Evolutionary conservation across 805 yeast genomes (phyloP).

Genomic region (Saturnispora diversa): DNA sequence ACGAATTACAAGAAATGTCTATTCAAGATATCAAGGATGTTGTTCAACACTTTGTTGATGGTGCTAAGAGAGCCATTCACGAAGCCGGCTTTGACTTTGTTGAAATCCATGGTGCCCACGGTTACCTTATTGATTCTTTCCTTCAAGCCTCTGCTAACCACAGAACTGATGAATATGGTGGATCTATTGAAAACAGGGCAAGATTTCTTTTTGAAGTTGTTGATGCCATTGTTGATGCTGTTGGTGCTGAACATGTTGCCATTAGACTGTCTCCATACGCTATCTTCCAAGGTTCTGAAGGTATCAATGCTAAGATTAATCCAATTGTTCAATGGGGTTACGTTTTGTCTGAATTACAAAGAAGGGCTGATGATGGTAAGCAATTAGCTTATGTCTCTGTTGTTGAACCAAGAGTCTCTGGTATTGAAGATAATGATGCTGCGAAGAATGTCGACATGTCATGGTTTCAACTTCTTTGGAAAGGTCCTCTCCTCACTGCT

Average conservation of each 20-base stretch:
- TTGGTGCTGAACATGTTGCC: conserved; percentile 45
- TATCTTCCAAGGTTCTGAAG: conserved; percentile 32
- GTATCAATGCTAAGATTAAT: conserved; percentile 29
- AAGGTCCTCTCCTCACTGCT: conserved; percentile 19
- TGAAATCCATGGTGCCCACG: conserved; percentile 38
- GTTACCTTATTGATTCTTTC: conserved; percentile 35
- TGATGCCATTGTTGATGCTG: conserved; percentile 40
- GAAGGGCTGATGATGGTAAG: conserved; percentile 22
- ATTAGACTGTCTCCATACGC: conserved; percentile 45
- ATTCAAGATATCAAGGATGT: conserved; percentile 34
- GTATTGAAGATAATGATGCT: conserved; percentile 24
- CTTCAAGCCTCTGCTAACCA: conserved; percentile 30
- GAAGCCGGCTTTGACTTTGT: conserved; percentile 35
- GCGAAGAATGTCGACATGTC: conserved; percentile 10
- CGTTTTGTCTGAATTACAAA: conserved; percentile 31
- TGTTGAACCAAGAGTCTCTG: conserved; percentile 69
- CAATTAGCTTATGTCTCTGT: conserved; percentile 21
- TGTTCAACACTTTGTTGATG: conserved; percentile 33
- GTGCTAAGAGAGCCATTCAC: conserved; percentile 34
- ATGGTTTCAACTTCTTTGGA: conserved; percentile 18
- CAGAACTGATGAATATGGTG: conserved; percentile 38
- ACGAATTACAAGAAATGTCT: conserved; percentile 41
- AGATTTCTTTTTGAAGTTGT: conserved; percentile 39
- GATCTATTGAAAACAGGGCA: conserved; percentile 36
- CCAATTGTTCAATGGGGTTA: conserved; percentile 32